phyloP scores from a whole-genome alignment of 2,329 filamentous ascomycete genomes.

The Gnomoniopsis smithogilvyi region DNA sequence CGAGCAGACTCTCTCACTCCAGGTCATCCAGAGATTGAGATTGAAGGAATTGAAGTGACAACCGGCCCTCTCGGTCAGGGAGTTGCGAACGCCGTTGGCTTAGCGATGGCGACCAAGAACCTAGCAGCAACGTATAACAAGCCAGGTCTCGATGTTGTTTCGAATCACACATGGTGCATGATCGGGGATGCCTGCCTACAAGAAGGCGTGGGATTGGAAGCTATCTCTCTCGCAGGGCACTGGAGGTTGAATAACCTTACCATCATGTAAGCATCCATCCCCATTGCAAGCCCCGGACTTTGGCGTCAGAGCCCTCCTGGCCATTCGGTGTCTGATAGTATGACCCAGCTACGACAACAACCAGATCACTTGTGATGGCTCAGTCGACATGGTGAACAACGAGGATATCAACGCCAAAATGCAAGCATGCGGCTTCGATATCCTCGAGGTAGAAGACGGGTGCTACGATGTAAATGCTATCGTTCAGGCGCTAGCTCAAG shows the following conservation, averaged over 20 bases:
- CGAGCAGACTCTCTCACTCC: conserved; percentile 42
- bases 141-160: conserved; percentile 43
- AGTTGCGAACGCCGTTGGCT: conserved; percentile 52
- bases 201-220: conserved; percentile 53
- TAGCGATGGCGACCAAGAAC: conserved; percentile 54
- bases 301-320: too few relatives aligned
- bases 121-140: conserved; percentile 48
- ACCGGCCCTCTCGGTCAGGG: conserved; percentile 56
- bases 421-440: conserved; percentile 49
- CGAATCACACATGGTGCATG: conserved; percentile 51
- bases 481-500: conserved; percentile 40
- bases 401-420: conserved; percentile 56
- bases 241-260: conserved; percentile 49
- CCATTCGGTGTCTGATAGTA: background rate
- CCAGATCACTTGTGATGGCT: conserved; percentile 53
- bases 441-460: conserved; percentile 49
- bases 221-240: conserved; percentile 51
- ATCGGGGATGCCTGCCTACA: conserved; percentile 53
- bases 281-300: background rate
- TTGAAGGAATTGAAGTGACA: conserved; percentile 53
- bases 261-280: conserved; percentile 31
- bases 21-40: conserved; percentile 53
- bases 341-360: conserved; percentile 49
- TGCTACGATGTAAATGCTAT: conserved; percentile 44
- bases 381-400: conserved; percentile 47